Percentiles rank a stretch among this genome's conserved stretches.
phyloP scores from a whole-genome alignment of 148 eudicot genomes.

The Arctostaphylos glauca region DNA sequence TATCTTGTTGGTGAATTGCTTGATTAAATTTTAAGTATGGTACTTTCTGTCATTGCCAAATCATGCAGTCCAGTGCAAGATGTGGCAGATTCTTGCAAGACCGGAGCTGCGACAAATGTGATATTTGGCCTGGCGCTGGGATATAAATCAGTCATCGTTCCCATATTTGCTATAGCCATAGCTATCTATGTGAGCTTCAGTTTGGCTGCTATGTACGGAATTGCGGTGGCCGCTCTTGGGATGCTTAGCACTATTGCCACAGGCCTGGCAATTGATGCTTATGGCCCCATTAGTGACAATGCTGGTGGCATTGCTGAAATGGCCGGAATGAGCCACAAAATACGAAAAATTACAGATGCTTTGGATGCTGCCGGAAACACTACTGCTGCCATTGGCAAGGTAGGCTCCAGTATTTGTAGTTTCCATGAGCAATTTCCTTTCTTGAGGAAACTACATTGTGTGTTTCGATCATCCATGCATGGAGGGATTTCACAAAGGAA shows the following conservation, averaged over 20 bases:
- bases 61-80: slow-evolving; percentile 26
- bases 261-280: slow-evolving; percentile 21
- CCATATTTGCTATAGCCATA: slow-evolving; percentile 23
- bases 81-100: slow-evolving; percentile 28
- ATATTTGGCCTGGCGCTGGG: slow-evolving; percentile 28
- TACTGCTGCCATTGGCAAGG: slow-evolving; percentile 24
- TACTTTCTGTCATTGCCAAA: background rate
- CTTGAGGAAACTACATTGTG: background rate
- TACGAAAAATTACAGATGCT: slow-evolving; percentile 22
- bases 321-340: slow-evolving; percentile 24
- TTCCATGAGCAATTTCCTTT: background rate
- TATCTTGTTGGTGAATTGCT: background rate
- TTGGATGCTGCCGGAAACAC: slow-evolving; percentile 23
- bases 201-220: slow-evolving; percentile 25
- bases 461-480: background rate
- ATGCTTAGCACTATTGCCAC: slow-evolving; percentile 24
- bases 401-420: background rate
- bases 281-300: slow-evolving; percentile 20
- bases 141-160: slow-evolving; percentile 29
- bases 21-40: background rate
- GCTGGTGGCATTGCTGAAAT: slow-evolving; percentile 23
- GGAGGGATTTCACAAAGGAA: background rate
- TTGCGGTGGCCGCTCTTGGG: slow-evolving; percentile 19
- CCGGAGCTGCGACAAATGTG: slow-evolving; percentile 32
- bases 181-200: slow-evolving; percentile 27